phyloP scores from a whole-genome alignment of 169 alveolate species.

The Cystoisospora suis region DNA sequence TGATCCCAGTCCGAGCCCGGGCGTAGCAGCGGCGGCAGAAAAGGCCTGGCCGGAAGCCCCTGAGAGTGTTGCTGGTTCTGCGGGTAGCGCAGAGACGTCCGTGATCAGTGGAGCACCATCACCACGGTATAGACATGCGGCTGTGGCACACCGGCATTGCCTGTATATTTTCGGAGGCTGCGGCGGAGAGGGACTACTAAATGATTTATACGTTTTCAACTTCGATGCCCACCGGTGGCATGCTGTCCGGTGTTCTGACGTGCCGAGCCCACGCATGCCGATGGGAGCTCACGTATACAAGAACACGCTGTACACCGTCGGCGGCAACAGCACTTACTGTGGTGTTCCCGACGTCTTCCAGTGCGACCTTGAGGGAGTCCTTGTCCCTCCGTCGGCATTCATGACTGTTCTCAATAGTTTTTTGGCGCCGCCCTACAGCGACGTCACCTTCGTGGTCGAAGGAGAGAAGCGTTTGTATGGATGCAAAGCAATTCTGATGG shows the following conservation, averaged over 20 bases:
- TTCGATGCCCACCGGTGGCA: slow-evolving; percentile 71
- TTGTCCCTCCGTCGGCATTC: slow-evolving; percentile 48
- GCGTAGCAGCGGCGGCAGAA: neutral
- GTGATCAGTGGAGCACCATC: slow-evolving; percentile 75
- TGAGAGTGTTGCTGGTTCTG: no score
- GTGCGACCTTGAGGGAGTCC: no score
- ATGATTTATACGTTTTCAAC: slow-evolving; percentile 84
- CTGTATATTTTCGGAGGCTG: slow-evolving; percentile 87
- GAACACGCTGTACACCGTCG: slow-evolving; percentile 80
- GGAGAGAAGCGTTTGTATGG: slow-evolving; percentile 31
- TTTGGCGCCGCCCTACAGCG: slow-evolving; percentile 36
- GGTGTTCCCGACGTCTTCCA: slow-evolving; percentile 84
- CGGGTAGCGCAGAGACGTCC: no score
- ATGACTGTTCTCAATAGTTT: slow-evolving; percentile 29
- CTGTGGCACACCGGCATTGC: slow-evolving; percentile 75
- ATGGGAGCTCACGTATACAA: slow-evolving; percentile 72
- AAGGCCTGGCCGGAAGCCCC: neutral
- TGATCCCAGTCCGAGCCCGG: no score
- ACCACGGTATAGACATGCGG: slow-evolving; percentile 85
- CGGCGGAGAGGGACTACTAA: slow-evolving; percentile 84
- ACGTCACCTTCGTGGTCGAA: slow-evolving; percentile 56
- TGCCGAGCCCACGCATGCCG: slow-evolving; percentile 85
- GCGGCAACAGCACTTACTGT: slow-evolving; percentile 85
- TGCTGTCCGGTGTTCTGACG: slow-evolving; percentile 54
- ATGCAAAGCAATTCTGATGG: slow-evolving; percentile 47